A percentile compares a stretch with the other conserved stretches of the same genome.
phyloP scores from a whole-genome alignment of 768 basidiomycete species.

The Clavulina sp. region DNA sequence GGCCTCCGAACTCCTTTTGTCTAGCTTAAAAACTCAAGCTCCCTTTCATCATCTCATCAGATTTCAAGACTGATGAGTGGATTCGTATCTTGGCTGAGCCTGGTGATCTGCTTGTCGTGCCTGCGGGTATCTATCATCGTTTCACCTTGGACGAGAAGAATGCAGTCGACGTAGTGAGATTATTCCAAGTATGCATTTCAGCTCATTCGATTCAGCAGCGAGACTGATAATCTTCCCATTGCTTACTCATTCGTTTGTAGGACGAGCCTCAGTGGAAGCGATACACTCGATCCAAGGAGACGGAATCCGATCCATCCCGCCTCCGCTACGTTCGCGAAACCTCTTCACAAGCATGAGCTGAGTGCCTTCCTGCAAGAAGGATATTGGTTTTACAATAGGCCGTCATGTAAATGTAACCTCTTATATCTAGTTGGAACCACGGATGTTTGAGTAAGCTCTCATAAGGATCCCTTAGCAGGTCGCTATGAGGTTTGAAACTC shows the following conservation, averaged over 20 bases:
- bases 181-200: background rate
- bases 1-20: background rate
- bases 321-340: conserved; percentile 27
- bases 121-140: background rate
- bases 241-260: conserved; percentile 22
- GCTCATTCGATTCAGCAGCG: too few relatives aligned
- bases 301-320: conserved; percentile 48
- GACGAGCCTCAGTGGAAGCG: conserved; percentile 88
- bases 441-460: too few relatives aligned
- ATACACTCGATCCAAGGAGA: conserved; percentile 40
- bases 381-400: too few relatives aligned
- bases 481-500: too few relatives aligned
- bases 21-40: background rate
- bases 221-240: too few relatives aligned
- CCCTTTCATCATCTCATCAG: background rate
- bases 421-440: too few relatives aligned
- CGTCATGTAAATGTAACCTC: too few relatives aligned
- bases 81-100: background rate
- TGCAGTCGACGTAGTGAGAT: background rate
- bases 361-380: too few relatives aligned
- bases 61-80: background rate
- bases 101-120: background rate
- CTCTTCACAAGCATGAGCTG: too few relatives aligned
- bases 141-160: background rate
- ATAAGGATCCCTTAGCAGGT: too few relatives aligned